A percentile compares a stretch with the other conserved stretches of the same genome.
Evolutionary conservation across 148 eudicot genomes (phyloP).

Genomic region (Heliosperma pusillum): DNA sequence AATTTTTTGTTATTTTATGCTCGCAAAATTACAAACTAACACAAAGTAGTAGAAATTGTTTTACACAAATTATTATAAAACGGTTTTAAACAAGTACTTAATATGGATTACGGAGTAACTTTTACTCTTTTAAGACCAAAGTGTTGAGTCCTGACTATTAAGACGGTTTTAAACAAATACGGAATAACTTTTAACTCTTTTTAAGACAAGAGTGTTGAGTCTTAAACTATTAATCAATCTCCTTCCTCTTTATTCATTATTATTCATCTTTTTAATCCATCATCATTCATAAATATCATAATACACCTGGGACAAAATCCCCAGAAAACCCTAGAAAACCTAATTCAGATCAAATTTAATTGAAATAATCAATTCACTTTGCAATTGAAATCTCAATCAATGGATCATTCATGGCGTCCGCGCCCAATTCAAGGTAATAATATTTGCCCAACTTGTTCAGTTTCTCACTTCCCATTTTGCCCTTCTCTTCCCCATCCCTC

Average conservation of each 20-base stretch:
- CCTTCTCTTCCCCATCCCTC: conserved; percentile 43
- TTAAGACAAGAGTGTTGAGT: too few species aligned
- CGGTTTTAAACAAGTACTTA: too few species aligned
- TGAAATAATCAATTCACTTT: neutral
- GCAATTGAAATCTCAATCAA: conserved; percentile 26
- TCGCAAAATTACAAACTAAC: too few species aligned
- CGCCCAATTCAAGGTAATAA: conserved; percentile 41
- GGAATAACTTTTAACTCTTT: too few species aligned
- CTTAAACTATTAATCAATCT: neutral
- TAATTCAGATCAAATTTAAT: neutral
- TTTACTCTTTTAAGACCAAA: too few species aligned
- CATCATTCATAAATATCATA: too few species aligned
- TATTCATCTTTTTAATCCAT: neutral
- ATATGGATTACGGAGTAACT: too few species aligned
- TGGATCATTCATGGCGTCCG: conserved; percentile 75
- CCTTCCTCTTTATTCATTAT: neutral
- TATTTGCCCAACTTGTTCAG: conserved; percentile 56
- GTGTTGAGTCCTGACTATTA: too few species aligned
- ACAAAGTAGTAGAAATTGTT: too few species aligned
- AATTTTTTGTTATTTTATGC: too few species aligned
- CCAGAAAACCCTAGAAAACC: conserved; percentile 17
- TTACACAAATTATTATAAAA: too few species aligned
- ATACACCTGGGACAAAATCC: neutral
- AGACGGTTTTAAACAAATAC: too few species aligned
- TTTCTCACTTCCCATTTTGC: conserved; percentile 76